A percentile compares a stretch with the other conserved stretches of the same genome.
These are phyloP conservation scores for Clarireedia hainanense DNA, from an alignment of 2,329 filamentous ascomycete species.

Conservation along the genomic window DNA sequence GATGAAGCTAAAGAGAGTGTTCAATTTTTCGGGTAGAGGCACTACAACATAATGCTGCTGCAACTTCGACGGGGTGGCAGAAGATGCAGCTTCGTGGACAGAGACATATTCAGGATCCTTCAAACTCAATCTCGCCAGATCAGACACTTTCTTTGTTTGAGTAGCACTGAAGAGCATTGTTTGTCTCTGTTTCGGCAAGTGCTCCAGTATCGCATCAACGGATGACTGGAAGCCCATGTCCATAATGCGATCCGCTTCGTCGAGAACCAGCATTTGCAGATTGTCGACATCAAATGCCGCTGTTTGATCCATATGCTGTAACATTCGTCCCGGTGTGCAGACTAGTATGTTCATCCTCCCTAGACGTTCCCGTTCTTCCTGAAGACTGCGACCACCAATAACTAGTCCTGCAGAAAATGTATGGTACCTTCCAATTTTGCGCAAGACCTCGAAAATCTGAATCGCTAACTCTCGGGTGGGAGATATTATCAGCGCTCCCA, in stretches of 20 bases:
- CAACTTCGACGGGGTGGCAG: conserved; percentile 74
- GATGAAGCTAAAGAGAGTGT: conserved; percentile 89
- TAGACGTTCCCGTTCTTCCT: conserved; percentile 78
- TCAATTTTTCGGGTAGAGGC: conserved; percentile 78
- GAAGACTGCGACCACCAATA: conserved; percentile 85
- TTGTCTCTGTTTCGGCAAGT: conserved; percentile 77
- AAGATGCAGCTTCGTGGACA: conserved; percentile 74
- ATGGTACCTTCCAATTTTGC: conserved; percentile 84
- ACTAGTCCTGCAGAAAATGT: conserved; percentile 86
- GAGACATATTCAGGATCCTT: conserved; percentile 91
- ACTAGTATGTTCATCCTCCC: conserved; percentile 95
- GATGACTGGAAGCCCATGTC: conserved; percentile 93
- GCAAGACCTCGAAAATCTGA: conserved; percentile 91
- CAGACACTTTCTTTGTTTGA: conserved; percentile 88
- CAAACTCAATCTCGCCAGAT: conserved; percentile 80
- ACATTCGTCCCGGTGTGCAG: conserved; percentile 87
- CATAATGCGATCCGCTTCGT: conserved; percentile 94
- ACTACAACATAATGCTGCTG: conserved; percentile 89
- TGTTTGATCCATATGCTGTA: conserved; percentile 94
- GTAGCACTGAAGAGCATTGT: conserved; percentile 95
- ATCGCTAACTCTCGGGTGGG: conserved; percentile 93
- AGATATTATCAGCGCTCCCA: conserved; percentile 87
- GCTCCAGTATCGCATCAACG: conserved; percentile 87
- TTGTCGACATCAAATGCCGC: conserved; percentile 84
- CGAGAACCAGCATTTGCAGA: conserved; percentile 83